These are phyloP conservation scores for Rhododendron ferrugineum DNA, from an alignment of 148 eudicot genomes.

Conservation along the genomic window DNA sequence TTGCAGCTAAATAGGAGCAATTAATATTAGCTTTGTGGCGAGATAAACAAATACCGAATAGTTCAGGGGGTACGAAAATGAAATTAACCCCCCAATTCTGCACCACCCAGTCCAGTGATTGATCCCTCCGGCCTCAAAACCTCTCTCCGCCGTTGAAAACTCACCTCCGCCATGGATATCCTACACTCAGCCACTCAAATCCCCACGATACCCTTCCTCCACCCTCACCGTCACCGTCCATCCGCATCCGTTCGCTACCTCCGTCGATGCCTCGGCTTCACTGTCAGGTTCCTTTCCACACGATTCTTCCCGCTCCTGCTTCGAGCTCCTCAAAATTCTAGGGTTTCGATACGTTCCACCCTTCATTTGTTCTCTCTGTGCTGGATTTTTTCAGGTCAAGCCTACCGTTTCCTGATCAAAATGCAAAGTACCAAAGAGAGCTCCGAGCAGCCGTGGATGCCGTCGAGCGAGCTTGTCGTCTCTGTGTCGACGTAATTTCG, in stretches of 20 bases:
- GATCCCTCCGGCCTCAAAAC: not conserved
- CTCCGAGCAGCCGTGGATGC: slow-evolving; percentile 77
- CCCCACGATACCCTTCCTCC: not conserved
- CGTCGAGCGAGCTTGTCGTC: slow-evolving; percentile 72
- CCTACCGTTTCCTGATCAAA: slow-evolving; percentile 55
- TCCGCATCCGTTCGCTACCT: slow-evolving; percentile 21
- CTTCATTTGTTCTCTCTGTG: not conserved
- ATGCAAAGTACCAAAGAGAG: slow-evolving; percentile 64
- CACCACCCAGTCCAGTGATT: not conserved
- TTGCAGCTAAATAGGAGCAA: no score
- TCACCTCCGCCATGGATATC: slow-evolving; percentile 41
- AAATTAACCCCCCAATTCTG: not conserved
- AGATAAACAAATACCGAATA: not conserved
- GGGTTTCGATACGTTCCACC: slow-evolving; percentile 9
- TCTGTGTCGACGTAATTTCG: slow-evolving; percentile 70
- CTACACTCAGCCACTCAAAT: slow-evolving; percentile 24
- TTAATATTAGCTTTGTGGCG: no score
- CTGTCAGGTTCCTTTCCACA: slow-evolving; percentile 30
- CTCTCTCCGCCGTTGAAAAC: not conserved
- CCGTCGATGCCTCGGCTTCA: slow-evolving; percentile 28
- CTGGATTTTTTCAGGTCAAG: slow-evolving; percentile 34
- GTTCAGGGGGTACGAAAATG: not conserved
- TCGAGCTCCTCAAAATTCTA: not conserved
- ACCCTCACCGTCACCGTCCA: slow-evolving; percentile 9
- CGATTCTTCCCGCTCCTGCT: not conserved